Evolutionary conservation across 2,329 filamentous ascomycete genomes (phyloP).

Genomic region (Trichoderma harzianum): DNA sequence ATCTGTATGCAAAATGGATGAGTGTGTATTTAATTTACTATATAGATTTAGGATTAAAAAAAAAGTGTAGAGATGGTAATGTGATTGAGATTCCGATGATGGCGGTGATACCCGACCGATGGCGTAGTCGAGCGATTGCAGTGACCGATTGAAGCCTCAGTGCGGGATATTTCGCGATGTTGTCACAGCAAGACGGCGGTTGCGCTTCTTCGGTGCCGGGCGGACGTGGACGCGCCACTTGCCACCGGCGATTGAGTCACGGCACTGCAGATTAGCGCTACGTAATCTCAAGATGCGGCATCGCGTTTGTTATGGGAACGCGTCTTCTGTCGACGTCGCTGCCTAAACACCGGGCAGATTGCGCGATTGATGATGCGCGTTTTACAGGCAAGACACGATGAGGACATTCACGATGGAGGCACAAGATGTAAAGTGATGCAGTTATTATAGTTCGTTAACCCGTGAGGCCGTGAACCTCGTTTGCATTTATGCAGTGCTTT

Average conservation of each 20-base stretch:
- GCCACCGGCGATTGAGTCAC: neutral
- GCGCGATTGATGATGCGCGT: neutral
- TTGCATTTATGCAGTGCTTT: conserved; percentile 25
- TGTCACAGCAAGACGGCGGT: neutral
- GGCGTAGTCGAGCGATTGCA: neutral
- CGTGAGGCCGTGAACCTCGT: conserved; percentile 5
- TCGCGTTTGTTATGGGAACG: neutral
- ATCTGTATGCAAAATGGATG: neutral
- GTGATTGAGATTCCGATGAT: neutral
- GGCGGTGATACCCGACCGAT: neutral
- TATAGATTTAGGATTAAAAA: neutral
- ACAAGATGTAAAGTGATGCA: neutral
- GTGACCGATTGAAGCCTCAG: neutral
- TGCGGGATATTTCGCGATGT: neutral
- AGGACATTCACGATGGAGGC: neutral
- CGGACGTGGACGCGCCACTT: neutral
- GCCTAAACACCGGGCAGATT: neutral
- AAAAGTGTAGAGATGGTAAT: neutral
- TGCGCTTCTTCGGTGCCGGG: neutral
- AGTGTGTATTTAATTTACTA: conserved; percentile 5
- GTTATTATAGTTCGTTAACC: conserved; percentile 5
- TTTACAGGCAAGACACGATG: neutral
- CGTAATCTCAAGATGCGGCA: neutral
- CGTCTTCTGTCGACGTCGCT: neutral
- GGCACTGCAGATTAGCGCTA: neutral